Base-by-base conservation (phyloP, 768 basidiomycete genomes). In the Nevesoporus exiguus region DNA sequence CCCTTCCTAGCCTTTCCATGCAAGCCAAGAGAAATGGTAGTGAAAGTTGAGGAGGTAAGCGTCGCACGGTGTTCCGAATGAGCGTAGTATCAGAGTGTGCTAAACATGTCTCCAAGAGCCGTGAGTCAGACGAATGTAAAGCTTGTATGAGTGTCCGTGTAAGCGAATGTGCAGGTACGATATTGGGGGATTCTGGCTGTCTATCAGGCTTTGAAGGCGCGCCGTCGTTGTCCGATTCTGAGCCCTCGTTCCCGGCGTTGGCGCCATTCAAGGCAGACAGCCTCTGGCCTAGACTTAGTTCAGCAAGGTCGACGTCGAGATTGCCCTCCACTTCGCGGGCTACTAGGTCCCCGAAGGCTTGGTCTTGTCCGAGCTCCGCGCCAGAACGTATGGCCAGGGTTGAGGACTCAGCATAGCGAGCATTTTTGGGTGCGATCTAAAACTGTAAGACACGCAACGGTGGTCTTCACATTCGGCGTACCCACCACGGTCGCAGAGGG, bases 91-190 rank as follows among this genome's bases (percentile, higher is more conserved):
- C 86, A 17, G 92, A 88, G 71, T 98, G 90, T 1, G 83, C 76
- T 29, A 96, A 73, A 72, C 94, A 96, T 24, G 87, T 87, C 66
- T 97, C 92, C 55, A 98, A 74, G 34, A 98, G 75, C 10, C 83
- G 82, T 3, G 89, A 81, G 75, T 99, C 97, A 19, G 90, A 87
- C 1, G 97, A 98, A 69, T 99, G 97, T 25, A 99, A 74, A 0
- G 97, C 96, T 73, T 99, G 97, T 54, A 96, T 90, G 46, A 99
- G 79, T 25, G 96, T 95, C 51, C 93, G 86, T 25, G 96, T 92
- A 55, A 98, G 80, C 0, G 96, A 95, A 59, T 86, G 84, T 1
- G 92, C 84, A 34, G 94, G 90, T 19, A 85, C 76, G 37, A 78
- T 70, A n/a, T 76, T 64, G 8, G 67, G 65, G 13, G 74, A 73